Base-by-base conservation (phyloP, 352 stramenopile species). In the Pythium diclinum region DNA sequence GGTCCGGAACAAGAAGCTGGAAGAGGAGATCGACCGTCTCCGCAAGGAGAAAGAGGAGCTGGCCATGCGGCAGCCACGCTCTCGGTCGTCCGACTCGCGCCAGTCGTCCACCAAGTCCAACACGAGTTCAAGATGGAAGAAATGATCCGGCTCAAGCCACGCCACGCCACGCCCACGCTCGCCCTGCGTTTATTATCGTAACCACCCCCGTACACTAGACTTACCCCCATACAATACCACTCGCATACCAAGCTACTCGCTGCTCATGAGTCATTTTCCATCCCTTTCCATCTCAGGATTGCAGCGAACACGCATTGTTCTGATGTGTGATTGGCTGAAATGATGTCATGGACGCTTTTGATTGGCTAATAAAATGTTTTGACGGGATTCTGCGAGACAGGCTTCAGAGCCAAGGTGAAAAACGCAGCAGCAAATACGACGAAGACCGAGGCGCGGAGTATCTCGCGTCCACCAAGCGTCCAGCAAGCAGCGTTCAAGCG, bases 11-110 rank as follows among this genome's bases (percentile, higher is more conserved):
- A 82, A 83, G 28, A 51, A 74, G 33, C 72, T 90, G 21, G 61
- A 82, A 58, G 69, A 72, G 21, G 74, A 81, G 23, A 78, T 92
- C 19, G 61, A 73, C 57, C 72, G 75, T 2, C 71, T 92, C 48
- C 69, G 71, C 6, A 60, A 75, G 17, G 68, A 80, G 47, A 82
- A 75, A 51, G 53, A 72, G 32, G 42, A 38, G 33, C 53, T 71
- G 56, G 52, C 46, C 51, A 65, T 49, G 44, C 56, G 51, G 36
- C 56, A 71, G 55, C 33, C 57, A 32, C 64, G 64, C 40, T 48
- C 57, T 30, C 36, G 25, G 25, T 59, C 58, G 38, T 40, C 14
- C 23, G 64, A 71, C 25, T 65, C 64, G 1, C 34, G 48, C 3
- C 40, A 65, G 32, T 61, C 61, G 53, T 57, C 42, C 40, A 56